These are phyloP conservation scores for Lentinula detonsa DNA, from an alignment of 768 basidiomycete genomes.

Conservation along the genomic window DNA sequence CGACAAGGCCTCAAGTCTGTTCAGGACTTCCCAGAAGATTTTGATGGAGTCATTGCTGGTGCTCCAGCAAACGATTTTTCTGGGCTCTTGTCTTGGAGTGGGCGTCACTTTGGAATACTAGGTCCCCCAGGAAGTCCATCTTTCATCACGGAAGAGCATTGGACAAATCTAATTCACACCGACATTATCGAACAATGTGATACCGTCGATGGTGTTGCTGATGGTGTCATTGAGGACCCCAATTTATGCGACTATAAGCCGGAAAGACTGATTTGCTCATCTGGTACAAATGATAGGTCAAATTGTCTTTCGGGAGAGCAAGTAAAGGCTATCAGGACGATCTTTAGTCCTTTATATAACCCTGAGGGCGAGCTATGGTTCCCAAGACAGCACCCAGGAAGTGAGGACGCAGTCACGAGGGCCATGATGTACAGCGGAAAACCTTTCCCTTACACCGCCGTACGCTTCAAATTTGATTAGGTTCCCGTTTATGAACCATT, in stretches of 20 bases:
- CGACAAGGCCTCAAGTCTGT: conserved; percentile 17
- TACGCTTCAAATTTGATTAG: background rate
- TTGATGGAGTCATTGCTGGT: conserved; percentile 18
- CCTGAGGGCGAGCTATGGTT: conserved; percentile 6
- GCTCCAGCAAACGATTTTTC: conserved; percentile 12
- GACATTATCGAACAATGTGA: conserved; percentile 18
- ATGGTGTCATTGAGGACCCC: conserved; percentile 17
- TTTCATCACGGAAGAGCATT: conserved; percentile 11
- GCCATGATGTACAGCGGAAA: conserved; percentile 1
- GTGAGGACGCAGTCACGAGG: background rate
- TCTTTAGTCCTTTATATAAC: conserved; percentile 11
- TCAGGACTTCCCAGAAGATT: conserved; percentile 16
- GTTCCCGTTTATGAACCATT: background rate
- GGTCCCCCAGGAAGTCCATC: conserved; percentile 1
- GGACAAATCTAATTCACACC: conserved; percentile 11
- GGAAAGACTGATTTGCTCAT: conserved; percentile 11
- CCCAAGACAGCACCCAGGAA: conserved; percentile 13
- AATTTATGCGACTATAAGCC: conserved; percentile 14
- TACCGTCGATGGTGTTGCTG: conserved; percentile 15
- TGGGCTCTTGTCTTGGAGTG: conserved; percentile 1
- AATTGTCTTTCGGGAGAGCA: conserved; percentile 12
- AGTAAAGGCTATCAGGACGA: conserved; percentile 7
- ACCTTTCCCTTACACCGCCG: conserved; percentile 1
- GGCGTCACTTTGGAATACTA: background rate
- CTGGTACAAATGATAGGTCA: background rate